Evolutionary conservation across 2,329 filamentous ascomycete genomes (phyloP).

Genomic region (Claviceps paspali): DNA sequence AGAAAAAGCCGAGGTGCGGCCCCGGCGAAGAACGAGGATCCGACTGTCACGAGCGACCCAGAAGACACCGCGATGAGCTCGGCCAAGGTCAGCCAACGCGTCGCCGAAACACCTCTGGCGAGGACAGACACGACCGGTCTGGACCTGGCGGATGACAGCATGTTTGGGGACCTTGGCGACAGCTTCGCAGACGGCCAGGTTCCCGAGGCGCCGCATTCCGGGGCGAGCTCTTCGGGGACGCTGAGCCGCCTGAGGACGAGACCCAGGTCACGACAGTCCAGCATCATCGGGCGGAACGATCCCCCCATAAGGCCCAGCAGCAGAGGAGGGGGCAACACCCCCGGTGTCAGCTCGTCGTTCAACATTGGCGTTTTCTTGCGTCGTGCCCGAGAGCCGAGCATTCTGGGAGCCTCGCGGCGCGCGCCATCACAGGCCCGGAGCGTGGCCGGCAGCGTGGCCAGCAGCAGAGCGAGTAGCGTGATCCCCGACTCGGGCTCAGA

Average conservation of each 20-base stretch:
- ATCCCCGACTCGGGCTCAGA: conserved; percentile 19
- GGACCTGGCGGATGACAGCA: conserved; percentile 30
- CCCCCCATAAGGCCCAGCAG: conserved; percentile 38
- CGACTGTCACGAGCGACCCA: conserved; percentile 14
- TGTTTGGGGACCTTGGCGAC: conserved; percentile 30
- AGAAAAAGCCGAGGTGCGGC: conserved; percentile 21
- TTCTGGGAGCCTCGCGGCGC: conserved; percentile 37
- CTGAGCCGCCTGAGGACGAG: conserved; percentile 26
- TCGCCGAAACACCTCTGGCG: conserved; percentile 18
- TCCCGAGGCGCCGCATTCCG: conserved; percentile 20
- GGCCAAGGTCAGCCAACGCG: conserved; percentile 23
- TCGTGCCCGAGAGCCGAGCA: conserved; percentile 44
- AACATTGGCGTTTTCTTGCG: conserved; percentile 44
- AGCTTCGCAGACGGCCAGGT: conserved; percentile 26
- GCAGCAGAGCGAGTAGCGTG: conserved; percentile 10
- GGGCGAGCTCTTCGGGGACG: conserved; percentile 31
- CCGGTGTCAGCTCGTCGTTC: conserved; percentile 32
- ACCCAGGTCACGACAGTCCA: conserved; percentile 31
- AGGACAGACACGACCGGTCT: conserved; percentile 30
- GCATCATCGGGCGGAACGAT: conserved; percentile 34
- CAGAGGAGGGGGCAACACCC: conserved; percentile 30
- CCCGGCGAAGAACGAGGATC: conserved; percentile 21
- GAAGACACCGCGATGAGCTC: conserved; percentile 18
- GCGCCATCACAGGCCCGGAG: conserved; percentile 17
- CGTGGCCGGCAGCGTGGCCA: conserved; percentile 1